Evolutionary conservation across 169 alveolate genomes (phyloP), one percentile per base, ranked within the genome.

Genomic region (Amoebophrya sp.): DNA sequence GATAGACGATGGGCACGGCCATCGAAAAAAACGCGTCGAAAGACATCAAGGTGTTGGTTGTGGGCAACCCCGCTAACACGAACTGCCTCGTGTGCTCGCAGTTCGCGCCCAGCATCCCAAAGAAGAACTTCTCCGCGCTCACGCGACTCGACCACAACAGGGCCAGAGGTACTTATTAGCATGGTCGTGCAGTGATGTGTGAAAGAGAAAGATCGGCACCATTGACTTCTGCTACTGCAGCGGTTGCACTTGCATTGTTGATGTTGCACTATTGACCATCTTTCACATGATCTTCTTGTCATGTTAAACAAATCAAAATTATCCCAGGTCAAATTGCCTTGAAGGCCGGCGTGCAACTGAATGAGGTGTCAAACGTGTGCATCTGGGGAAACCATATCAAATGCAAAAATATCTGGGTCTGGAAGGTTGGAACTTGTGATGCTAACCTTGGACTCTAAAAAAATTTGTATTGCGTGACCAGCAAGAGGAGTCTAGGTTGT

Each of bases 51-150:
- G 94, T 95, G 35, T 40, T 96, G 39, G 98, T 96, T 0, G 96
- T 96, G 3, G 97, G 96, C 10, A 96, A 96, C 94, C 98, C 98
- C 33, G 96, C 97, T 39, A 96, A 96, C 77, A 96, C 98, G 0
- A 96, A 96, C 88, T 95, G 96, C 47, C 93, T 95, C 92, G 94
- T 95, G 32, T 83, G 95, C 77, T 93, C 96, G 40, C 95, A 95
- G 55, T 93, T 91, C 92, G 96, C 97, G 77, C 94, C 95, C 33
- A 94, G 93, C 88, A 95, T 96, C 77, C 97, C 96, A 25, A 94
- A 93, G 91, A 93, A 94, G 40, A 96, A 96, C 90, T 95, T 96
- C 89, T 92, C 95, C 83, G 94, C 96, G 39, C 90, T 96, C 40
- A 95, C 97, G 40, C 90, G 98, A 93, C 93, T 96, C 89, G 98